phyloP scores from a whole-genome alignment of 2,329 filamentous ascomycete genomes.

The Pestalotiopsis sp. region DNA sequence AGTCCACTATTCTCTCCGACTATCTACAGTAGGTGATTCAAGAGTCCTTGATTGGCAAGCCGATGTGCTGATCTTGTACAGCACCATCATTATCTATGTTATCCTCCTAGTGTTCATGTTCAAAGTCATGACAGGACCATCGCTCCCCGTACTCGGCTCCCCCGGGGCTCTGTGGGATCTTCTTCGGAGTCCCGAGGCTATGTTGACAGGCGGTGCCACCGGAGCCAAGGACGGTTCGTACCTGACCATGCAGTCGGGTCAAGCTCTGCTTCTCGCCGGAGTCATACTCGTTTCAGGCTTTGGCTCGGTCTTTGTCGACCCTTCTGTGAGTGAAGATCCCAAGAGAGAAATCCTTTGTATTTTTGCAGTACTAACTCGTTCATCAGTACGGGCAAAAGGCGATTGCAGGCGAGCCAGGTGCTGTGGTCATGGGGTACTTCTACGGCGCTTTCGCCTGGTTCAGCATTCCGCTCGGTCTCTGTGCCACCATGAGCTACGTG shows the following conservation, averaged over 20 bases:
- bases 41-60: background rate
- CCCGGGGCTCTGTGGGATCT: conserved; percentile 64
- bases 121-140: conserved; percentile 65
- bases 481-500: conserved; percentile 68
- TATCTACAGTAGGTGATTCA: conserved; percentile 10
- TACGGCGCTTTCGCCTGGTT: conserved; percentile 70
- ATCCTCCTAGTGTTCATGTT: conserved; percentile 67
- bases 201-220: conserved; percentile 51
- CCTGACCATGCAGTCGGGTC: conserved; percentile 65
- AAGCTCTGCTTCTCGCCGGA: conserved; percentile 70
- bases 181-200: conserved; percentile 54
- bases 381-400: conserved; percentile 68
- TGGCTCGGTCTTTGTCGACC: conserved; percentile 64
- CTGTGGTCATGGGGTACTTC: conserved; percentile 69
- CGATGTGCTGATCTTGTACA: background rate
- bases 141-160: conserved; percentile 58
- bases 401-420: conserved; percentile 66
- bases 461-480: conserved; percentile 69
- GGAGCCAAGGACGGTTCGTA: conserved; percentile 65
- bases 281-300: conserved; percentile 71
- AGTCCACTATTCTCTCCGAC: conserved; percentile 14
- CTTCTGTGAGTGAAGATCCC: conserved; percentile 35
- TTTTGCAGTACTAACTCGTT: no score
- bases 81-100: conserved; percentile 28
- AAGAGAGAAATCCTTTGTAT: accelerated